phyloP scores from a whole-genome alignment of 1,284 basidiomycete genomes.

The Sporisorium sorghi region DNA sequence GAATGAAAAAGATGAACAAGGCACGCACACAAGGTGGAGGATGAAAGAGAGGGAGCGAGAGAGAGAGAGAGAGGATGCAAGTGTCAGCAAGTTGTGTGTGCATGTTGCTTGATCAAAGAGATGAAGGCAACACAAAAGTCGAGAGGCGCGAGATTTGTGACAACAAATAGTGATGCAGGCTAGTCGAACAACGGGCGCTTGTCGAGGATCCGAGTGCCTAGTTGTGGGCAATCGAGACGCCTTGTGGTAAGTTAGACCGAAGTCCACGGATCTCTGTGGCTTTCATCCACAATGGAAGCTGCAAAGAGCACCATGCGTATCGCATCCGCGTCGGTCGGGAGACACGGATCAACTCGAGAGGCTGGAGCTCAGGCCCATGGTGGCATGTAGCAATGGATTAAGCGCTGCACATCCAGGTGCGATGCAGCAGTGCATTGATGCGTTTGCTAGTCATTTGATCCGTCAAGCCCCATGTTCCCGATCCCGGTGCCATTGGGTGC shows the following conservation, averaged over 20 bases:
- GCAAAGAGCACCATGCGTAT: not conserved
- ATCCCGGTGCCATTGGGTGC: constrained; percentile 4
- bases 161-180: constrained; percentile 2
- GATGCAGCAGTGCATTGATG: not conserved
- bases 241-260: not conserved
- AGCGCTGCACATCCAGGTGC: constrained; percentile 4
- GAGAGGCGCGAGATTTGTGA: constrained; percentile 2
- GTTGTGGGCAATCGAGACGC: not conserved
- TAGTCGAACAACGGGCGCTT: constrained; percentile 15
- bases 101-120: not conserved
- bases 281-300: constrained; percentile 1
- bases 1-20: constrained; percentile 23
- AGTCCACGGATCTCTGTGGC: constrained; percentile 1
- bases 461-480: constrained; percentile 5
- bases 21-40: constrained; percentile 1
- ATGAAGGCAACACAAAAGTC: constrained; percentile 16
- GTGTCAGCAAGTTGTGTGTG: constrained; percentile 14
- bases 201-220: constrained; percentile 15
- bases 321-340: constrained; percentile 3
- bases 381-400: not conserved
- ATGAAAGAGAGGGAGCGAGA: not conserved
- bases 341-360: constrained; percentile 1
- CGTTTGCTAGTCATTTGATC: constrained; percentile 3
- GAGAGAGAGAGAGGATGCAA: not conserved
- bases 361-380: not conserved